Evolutionary conservation across 1,284 basidiomycete genomes (phyloP), one percentile per base, ranked within the genome.

Genomic region (Cystobasidium pallidum): DNA sequence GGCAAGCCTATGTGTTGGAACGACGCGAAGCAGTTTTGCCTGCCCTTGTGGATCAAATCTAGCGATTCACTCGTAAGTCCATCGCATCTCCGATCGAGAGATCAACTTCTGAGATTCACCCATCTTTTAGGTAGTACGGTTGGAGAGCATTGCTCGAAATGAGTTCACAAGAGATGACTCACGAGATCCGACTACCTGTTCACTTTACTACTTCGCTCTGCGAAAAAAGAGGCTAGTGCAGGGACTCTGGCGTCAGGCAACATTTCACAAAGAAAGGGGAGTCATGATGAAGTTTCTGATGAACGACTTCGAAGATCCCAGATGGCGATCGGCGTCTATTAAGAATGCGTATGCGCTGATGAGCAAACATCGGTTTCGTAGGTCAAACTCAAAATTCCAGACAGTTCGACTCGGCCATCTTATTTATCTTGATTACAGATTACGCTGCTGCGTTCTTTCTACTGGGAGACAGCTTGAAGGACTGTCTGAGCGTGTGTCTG

Each of bases 371-470:
- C 87, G 94, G n/a, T 96, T 91, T 78, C 90, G 93, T 94, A 70
- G 72, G 88, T 39, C 13, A n/a, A 19, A 51, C 19, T 19, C 30
- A 47, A 19, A 21, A 30, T 30, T 11, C 34, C 8, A 8, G 15
- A 19, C n/a, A 8, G 3, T 3, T 21, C 21, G 13, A 19, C 43
- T 3, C n/a, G 43, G 3, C 43, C 11, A 15, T 45, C 43, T 45
- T 45, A n/a, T 45, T 8, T n/a, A 3, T 19, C 43, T n/a, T 19
- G 21, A n/a, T 32, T 21, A 3, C 76, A 94, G 94, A 92, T 79
- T 96, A 98, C 79, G 95, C 96, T 15, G 94, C 94, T 0, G 93
- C 94, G 0, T 99, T 99, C 82, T 99, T 99, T 84, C 85, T 99
- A 71, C 86, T 99, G 0, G 95, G 92, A 1, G 89, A 88, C 26